A percentile compares a stretch with the other conserved stretches of the same genome.
These are phyloP conservation scores for Chalciporus piperatus DNA, from an alignment of 768 basidiomycete species.

Conservation along the genomic window DNA sequence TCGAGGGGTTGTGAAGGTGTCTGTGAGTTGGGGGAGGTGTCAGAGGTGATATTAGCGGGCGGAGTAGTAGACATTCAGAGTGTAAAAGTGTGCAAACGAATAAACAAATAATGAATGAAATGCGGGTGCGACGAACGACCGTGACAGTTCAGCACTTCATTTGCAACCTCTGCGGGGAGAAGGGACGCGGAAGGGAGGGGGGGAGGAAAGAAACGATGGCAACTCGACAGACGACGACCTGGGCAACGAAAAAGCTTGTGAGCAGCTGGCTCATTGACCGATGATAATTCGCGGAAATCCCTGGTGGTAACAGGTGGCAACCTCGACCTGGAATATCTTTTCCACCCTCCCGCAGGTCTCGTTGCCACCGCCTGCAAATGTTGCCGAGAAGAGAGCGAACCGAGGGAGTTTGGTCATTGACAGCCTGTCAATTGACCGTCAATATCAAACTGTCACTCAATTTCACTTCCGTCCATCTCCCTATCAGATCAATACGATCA, in stretches of 20 bases:
- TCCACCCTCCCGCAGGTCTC: not conserved
- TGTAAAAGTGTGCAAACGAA: conserved; percentile 14
- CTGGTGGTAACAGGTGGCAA: not conserved
- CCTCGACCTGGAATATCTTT: not conserved
- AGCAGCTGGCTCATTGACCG: not conserved
- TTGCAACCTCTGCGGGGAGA: conserved; percentile 3
- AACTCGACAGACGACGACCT: conserved; percentile 3
- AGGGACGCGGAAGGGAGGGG: no score
- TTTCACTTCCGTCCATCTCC: no score
- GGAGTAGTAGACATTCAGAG: conserved; percentile 26
- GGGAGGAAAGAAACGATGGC: not conserved
- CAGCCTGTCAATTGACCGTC: not conserved
- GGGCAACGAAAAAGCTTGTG: conserved; percentile 3
- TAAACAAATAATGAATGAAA: conserved; percentile 28
- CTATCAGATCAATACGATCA: no score
- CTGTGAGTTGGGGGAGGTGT: conserved; percentile 7
- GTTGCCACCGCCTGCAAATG: not conserved
- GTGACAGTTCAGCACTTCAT: conserved; percentile 17
- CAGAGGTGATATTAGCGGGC: conserved; percentile 23
- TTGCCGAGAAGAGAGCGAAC: not conserved
- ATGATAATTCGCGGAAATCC: conserved; percentile 1
- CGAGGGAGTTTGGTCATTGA: no score
- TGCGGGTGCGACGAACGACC: conserved; percentile 2
- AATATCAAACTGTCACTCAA: not conserved
- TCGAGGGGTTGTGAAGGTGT: conserved; percentile 18